Percentiles rank a stretch among this genome's conserved stretches.
Conservation (phyloP, 73 alveolate species). For the Blepharisma japonicum region DNA sequence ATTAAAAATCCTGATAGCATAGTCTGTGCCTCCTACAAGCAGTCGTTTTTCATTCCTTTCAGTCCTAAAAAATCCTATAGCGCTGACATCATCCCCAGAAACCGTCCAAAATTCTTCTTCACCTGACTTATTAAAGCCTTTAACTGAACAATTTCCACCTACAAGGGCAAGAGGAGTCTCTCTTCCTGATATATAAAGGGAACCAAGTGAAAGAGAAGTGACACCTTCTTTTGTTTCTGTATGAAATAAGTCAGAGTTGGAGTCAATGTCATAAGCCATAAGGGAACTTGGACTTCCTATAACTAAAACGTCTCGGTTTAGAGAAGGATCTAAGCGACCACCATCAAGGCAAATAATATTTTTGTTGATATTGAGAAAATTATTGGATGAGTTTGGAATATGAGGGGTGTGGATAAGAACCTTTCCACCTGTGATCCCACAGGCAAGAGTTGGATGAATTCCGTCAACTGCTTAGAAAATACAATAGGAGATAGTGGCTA, state of each 20-base stretch:
- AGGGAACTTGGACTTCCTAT: slow-evolving; percentile 76
- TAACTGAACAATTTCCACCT: slow-evolving; percentile 90
- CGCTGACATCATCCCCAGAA: slow-evolving; percentile 83
- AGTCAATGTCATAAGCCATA: slow-evolving; percentile 72
- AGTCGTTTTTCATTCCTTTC: slow-evolving; percentile 74
- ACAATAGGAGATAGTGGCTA: slow-evolving; percentile 13
- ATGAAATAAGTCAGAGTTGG: slow-evolving; percentile 75
- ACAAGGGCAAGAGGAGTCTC: slow-evolving; percentile 71
- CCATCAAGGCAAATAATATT: slow-evolving; percentile 54
- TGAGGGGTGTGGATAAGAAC: slow-evolving; percentile 70
- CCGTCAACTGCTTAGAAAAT: slow-evolving; percentile 48
- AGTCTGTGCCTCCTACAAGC: slow-evolving; percentile 84
- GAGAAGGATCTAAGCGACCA: slow-evolving; percentile 58
- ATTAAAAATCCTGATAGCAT: slow-evolving; percentile 79
- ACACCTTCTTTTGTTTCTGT: slow-evolving; percentile 88
- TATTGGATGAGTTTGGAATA: slow-evolving; percentile 33
- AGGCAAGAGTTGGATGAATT: slow-evolving; percentile 66
- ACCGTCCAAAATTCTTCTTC: slow-evolving; percentile 93
- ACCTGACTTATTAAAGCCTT: slow-evolving; percentile 75
- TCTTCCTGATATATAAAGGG: slow-evolving; percentile 35
- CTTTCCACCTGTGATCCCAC: slow-evolving; percentile 87
- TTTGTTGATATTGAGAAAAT: slow-evolving; percentile 55
- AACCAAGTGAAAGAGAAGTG: slow-evolving; percentile 65
- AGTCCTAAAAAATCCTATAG: slow-evolving; percentile 71
- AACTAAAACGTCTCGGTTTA: slow-evolving; percentile 53